A percentile compares a stretch with the other conserved stretches of the same genome.
These are phyloP conservation scores for Monosiga brevicollis DNA, from an alignment of 78 protist species.

Conservation along the genomic window DNA sequence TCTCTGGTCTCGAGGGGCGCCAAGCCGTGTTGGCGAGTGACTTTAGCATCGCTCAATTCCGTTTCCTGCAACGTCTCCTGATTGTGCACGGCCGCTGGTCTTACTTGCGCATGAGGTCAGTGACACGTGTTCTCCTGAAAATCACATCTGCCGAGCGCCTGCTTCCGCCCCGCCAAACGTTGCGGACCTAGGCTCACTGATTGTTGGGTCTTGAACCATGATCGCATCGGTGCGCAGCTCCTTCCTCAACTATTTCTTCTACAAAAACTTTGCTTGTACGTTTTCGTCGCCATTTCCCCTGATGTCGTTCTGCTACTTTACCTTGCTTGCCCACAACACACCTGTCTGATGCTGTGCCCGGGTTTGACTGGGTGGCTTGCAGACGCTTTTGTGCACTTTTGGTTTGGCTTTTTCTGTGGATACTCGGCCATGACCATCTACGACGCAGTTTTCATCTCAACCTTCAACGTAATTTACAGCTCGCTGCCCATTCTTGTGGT, in stretches of 20 bases:
- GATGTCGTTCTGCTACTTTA: slow-evolving; percentile 24
- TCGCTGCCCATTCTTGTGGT: slow-evolving; percentile 42
- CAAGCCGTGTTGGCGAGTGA: slow-evolving; percentile 81
- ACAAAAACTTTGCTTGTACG: slow-evolving; percentile 10
- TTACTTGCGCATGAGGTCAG: slow-evolving; percentile 48
- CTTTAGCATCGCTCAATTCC: slow-evolving; percentile 12
- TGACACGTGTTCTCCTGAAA: too few species aligned
- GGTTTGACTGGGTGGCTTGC: too few species aligned
- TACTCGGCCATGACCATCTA: slow-evolving; percentile 8
- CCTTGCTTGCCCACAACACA: too few species aligned
- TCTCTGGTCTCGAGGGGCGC: slow-evolving; percentile 84
- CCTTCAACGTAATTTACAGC: slow-evolving; percentile 57
- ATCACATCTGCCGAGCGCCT: too few species aligned
- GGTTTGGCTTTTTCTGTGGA: not conserved
- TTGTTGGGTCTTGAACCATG: too few species aligned
- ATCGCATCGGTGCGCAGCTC: too few species aligned
- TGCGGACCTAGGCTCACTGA: too few species aligned
- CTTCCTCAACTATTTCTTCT: slow-evolving; percentile 11
- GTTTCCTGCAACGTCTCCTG: slow-evolving; percentile 3
- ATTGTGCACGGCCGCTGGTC: slow-evolving; percentile 58
- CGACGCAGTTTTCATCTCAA: slow-evolving; percentile 38
- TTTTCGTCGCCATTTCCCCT: slow-evolving; percentile 17
- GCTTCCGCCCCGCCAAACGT: too few species aligned
- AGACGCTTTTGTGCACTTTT: not conserved
- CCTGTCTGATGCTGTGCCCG: too few species aligned